Conservation (phyloP, 352 stramenopile species). For the Sclerospora graminicola region DNA sequence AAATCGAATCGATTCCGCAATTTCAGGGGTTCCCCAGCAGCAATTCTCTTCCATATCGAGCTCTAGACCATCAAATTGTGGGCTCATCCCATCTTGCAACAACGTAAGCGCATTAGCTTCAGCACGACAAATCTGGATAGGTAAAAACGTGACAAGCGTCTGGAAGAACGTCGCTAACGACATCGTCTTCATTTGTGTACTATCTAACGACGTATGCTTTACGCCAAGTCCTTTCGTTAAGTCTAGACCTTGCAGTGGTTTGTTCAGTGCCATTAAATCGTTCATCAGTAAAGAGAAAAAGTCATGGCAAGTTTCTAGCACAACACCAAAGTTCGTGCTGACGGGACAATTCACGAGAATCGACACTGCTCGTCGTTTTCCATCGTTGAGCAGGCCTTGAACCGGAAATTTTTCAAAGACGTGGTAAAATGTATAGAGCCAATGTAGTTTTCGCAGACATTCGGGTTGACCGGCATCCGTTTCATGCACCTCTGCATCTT, state of each 20-base stretch:
- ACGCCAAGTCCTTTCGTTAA: constrained; percentile 12
- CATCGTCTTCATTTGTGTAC: constrained; percentile 3
- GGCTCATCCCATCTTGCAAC: constrained; percentile 33
- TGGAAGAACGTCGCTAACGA: constrained; percentile 22
- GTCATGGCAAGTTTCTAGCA: constrained; percentile 11
- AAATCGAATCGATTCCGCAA: constrained; percentile 39
- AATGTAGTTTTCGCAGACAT: constrained; percentile 16
- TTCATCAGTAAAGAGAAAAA: constrained; percentile 31
- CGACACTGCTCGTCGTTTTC: neutral
- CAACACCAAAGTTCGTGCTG: neutral
- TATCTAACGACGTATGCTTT: neutral
- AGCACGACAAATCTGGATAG: constrained; percentile 62
- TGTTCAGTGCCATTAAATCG: constrained; percentile 27
- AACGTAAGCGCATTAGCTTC: constrained; percentile 47
- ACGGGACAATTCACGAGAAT: constrained; percentile 6
- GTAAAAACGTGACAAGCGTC: constrained; percentile 51
- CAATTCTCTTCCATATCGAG: constrained; percentile 11
- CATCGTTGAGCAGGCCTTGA: neutral
- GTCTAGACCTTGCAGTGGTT: constrained; percentile 24
- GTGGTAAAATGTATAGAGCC: constrained; percentile 4
- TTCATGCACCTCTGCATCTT: neutral
- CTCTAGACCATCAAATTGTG: constrained; percentile 6
- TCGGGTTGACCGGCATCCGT: constrained; percentile 1
- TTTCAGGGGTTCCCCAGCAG: constrained; percentile 26
- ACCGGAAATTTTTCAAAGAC: constrained; percentile 1